Conservation (phyloP, 2,329 filamentous ascomycete species). For the Monilinia polystroma region DNA sequence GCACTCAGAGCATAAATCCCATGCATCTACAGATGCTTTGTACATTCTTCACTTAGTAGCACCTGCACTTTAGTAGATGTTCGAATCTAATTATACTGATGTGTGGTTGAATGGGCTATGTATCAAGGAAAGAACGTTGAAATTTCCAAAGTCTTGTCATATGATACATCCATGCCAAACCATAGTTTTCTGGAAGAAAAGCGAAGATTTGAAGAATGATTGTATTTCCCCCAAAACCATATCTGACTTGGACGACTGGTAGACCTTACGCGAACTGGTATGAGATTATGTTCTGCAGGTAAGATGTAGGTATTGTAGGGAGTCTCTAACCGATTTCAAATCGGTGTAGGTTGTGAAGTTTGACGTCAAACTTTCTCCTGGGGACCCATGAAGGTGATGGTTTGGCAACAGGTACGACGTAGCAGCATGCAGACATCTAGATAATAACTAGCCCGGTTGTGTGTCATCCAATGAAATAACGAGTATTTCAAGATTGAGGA, state of each 20-base stretch:
- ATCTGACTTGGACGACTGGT: not conserved
- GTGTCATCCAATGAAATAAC: not conserved
- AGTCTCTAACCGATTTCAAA: not conserved
- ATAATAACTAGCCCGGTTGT: not conserved
- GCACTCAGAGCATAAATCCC: not conserved
- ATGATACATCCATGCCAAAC: not conserved
- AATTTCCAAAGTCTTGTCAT: not conserved
- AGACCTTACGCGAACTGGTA: not conserved
- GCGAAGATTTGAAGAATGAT: not conserved
- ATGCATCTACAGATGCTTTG: not conserved
- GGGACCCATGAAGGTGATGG: not conserved
- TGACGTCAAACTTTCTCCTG: not conserved
- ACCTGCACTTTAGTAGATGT: not conserved
- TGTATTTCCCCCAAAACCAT: not conserved
- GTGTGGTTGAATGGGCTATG: too few relatives aligned
- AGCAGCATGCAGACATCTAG: not conserved
- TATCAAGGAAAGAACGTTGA: not conserved
- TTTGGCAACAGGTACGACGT: not conserved
- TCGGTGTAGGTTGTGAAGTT: not conserved
- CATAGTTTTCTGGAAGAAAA: not conserved
- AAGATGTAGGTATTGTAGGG: not conserved
- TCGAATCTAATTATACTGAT: not conserved
- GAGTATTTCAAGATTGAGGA: not conserved
- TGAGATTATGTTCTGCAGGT: not conserved
- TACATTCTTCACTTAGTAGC: not conserved